A percentile compares a stretch with the other conserved stretches of the same genome.
Conservation (phyloP, 2,329 filamentous ascomycete genomes). For the Xylogone sp. region DNA sequence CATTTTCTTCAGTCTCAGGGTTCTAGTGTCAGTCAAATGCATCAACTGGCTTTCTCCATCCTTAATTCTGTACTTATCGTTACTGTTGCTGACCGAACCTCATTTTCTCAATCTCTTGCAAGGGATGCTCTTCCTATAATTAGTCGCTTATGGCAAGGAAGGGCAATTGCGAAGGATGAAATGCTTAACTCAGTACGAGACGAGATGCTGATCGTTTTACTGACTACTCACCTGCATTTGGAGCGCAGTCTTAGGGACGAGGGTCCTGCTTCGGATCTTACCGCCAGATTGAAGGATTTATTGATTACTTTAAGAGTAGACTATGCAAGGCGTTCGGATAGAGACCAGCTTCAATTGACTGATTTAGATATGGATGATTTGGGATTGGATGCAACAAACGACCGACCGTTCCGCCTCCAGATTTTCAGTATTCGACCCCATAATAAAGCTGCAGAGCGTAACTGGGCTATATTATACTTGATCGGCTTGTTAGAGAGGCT, state of each 20-base stretch:
- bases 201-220: conserved; percentile 72
- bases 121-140: conserved; percentile 64
- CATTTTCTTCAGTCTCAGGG: conserved; percentile 58
- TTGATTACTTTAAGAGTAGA: conserved; percentile 71
- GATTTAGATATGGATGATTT: conserved; percentile 54
- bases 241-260: conserved; percentile 49
- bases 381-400: conserved; percentile 19
- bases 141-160: conserved; percentile 73
- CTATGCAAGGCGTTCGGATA: conserved; percentile 68
- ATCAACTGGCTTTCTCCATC: conserved; percentile 70
- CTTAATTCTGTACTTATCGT: conserved; percentile 68
- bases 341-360: conserved; percentile 71
- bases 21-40: conserved; percentile 57
- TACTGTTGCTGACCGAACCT: conserved; percentile 64
- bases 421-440: conserved; percentile 51
- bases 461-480: conserved; percentile 57
- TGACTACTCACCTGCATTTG: conserved; percentile 61
- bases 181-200: conserved; percentile 59
- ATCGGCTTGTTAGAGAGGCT: conserved; percentile 52
- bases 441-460: conserved; percentile 51
- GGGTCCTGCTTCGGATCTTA: conserved; percentile 23
- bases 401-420: conserved; percentile 39
- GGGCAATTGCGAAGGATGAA: conserved; percentile 57
- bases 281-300: conserved; percentile 56
- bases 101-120: conserved; percentile 57